Evolutionary conservation across 106 monocot species (phyloP), one percentile per base, ranked within the genome.

Genomic region (Acorus gramineus): DNA sequence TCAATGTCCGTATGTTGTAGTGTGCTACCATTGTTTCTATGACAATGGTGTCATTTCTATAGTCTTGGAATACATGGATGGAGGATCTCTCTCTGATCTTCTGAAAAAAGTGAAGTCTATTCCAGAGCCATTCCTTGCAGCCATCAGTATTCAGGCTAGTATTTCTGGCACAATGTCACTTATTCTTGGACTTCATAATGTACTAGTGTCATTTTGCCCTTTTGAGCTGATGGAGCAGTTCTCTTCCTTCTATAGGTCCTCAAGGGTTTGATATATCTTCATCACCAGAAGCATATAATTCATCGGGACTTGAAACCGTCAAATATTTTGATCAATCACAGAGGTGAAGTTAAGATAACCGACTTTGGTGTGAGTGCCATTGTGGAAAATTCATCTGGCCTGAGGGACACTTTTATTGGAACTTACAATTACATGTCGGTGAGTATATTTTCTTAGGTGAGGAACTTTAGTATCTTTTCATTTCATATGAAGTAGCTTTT

Each of bases 321-420:
- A 42, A 89, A 86, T 73, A 65, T 89, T 67, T 74, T 89, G 54
- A 86, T 94, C 11, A 94, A 89, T 73, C 79, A 79, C 47, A 85
- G 78, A 76, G 89, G 93, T 60, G 84, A 88, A 71, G 85, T 86
- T 28, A 89, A 86, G 69, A 89, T 89, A 60, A 94, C 86, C 60
- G 96, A 96, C 52, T 96, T 96, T 76, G 96, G 96, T 56, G 96
- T 96, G 11, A 96, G 90, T 79, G 87, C 85, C 43, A 77, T 81
- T 3, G 85, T 96, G 57, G 90, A 90, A 44, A 91, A 69, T 64
- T 87, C 91, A 47, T 87, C 91, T 74, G 90, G 80, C 57, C 91
- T 91, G 63, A 71, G 96, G 63, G 87, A 96, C 73, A 96, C 95
- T 42, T 96, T 96, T 65, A 91, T 96, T 0, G 96, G 96, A 9